Percentiles rank a stretch among this genome's conserved stretches.
Evolutionary conservation across 768 basidiomycete genomes (phyloP).

Genomic region (Crepidotus variabilis): DNA sequence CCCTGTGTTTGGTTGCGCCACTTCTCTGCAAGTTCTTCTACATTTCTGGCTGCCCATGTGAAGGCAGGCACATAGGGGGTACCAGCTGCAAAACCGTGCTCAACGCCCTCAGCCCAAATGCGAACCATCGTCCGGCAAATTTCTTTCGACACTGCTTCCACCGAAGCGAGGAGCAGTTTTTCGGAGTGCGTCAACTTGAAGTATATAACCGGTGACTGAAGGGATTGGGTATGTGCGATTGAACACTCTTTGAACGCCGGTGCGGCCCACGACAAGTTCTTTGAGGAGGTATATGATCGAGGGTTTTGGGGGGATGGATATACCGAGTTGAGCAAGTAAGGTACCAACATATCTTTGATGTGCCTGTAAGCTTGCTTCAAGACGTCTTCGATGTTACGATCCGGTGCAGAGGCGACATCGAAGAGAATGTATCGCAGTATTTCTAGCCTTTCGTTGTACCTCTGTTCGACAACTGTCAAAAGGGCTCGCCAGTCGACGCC

Average conservation of each 20-base stretch:
- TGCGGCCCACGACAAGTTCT: slow-evolving; percentile 27
- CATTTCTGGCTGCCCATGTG: slow-evolving; percentile 6
- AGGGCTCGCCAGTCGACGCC: slow-evolving; percentile 40
- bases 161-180: slow-evolving; percentile 21
- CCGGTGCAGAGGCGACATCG: slow-evolving; percentile 9
- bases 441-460: slow-evolving; percentile 40
- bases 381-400: slow-evolving; percentile 6
- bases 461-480: slow-evolving; percentile 33
- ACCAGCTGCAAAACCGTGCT: neutral
- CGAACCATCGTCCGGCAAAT: slow-evolving; percentile 42
- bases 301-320: slow-evolving; percentile 9
- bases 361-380: slow-evolving; percentile 23
- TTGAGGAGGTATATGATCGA: neutral
- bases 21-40: neutral
- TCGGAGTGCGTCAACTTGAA: slow-evolving; percentile 25
- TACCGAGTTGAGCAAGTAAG: slow-evolving; percentile 24
- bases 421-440: slow-evolving; percentile 32
- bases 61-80: neutral
- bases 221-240: slow-evolving; percentile 25
- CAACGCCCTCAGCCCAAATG: slow-evolving; percentile 17
- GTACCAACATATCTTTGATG: slow-evolving; percentile 26
- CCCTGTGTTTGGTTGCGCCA: slow-evolving; percentile 33
- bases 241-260: slow-evolving; percentile 30
- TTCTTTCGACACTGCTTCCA: slow-evolving; percentile 35
- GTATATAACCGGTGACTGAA: slow-evolving; percentile 8